Percentiles rank a stretch among this genome's conserved stretches.
These are phyloP conservation scores for Xylariales sp. DNA, from an alignment of 2,329 filamentous ascomycete species.

Conservation along the genomic window DNA sequence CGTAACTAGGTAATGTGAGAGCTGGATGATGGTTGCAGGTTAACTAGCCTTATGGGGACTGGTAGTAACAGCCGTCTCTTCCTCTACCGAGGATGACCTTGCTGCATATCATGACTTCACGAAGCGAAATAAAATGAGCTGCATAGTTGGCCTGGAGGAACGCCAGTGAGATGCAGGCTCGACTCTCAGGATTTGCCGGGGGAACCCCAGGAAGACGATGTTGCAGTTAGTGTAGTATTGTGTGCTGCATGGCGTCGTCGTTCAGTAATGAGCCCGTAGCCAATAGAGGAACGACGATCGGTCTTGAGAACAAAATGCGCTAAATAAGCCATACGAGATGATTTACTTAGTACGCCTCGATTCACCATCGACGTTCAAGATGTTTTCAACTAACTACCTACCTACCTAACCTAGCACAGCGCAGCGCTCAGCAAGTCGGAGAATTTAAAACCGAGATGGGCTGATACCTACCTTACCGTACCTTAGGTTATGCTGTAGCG, in stretches of 20 bases:
- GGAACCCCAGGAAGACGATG: slow-evolving; percentile 26
- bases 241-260: slow-evolving; percentile 41
- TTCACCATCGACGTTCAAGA: slow-evolving; percentile 25
- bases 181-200: slow-evolving; percentile 22
- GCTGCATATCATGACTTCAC: neutral
- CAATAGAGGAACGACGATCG: slow-evolving; percentile 39
- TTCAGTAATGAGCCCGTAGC: slow-evolving; percentile 33
- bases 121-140: slow-evolving; percentile 17
- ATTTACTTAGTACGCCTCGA: slow-evolving; percentile 35
- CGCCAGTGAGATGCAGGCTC: slow-evolving; percentile 15
- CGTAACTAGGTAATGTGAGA: neutral
- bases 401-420: neutral
- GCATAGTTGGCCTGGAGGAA: slow-evolving; percentile 15
- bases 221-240: slow-evolving; percentile 31
- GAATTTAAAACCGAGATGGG: too few relatives aligned
- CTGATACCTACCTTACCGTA: too few relatives aligned
- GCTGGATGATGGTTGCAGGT: slow-evolving; percentile 12
- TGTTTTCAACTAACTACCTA: neutral
- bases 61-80: neutral
- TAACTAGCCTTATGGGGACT: slow-evolving; percentile 7
- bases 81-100: neutral
- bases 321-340: slow-evolving; percentile 37
- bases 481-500: neutral
- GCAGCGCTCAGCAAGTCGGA: too few relatives aligned
- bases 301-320: slow-evolving; percentile 42